A percentile compares a stretch with the other conserved stretches of the same genome.
Conservation (phyloP, 257 asterid genomes). For the Gynochthodes officinalis region DNA sequence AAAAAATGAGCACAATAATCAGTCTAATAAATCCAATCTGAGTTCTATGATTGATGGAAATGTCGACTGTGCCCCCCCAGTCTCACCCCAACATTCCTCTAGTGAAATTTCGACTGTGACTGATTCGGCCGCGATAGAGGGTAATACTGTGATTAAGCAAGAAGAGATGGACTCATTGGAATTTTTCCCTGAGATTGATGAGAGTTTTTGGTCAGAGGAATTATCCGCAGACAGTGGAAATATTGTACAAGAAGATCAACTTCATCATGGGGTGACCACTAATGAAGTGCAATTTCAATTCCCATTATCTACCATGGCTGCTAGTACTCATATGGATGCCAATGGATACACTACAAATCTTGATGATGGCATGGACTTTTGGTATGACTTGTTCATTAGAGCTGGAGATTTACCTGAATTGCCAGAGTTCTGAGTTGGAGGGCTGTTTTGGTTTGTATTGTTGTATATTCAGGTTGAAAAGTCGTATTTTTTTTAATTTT, state of each 20-base stretch:
- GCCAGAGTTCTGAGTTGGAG: constrained; percentile 51
- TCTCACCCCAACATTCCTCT: constrained; percentile 43
- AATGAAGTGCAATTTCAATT: constrained; percentile 18
- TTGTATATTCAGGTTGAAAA: constrained; percentile 15
- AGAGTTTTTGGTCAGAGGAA: constrained; percentile 66
- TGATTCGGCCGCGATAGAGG: constrained; percentile 13
- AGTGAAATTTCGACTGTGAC: constrained; percentile 67
- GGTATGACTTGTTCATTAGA: constrained; percentile 66
- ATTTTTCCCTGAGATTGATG: constrained; percentile 50
- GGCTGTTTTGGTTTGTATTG: constrained; percentile 10
- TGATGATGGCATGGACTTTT: constrained; percentile 70
- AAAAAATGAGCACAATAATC: neutral
- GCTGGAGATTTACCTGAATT: constrained; percentile 69
- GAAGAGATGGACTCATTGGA: constrained; percentile 50
- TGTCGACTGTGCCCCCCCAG: constrained; percentile 19
- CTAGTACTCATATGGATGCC: neutral
- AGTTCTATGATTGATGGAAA: neutral
- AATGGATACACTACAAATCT: constrained; percentile 10
- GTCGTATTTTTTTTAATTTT: neutral
- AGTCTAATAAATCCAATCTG: neutral
- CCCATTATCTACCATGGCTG: constrained; percentile 19
- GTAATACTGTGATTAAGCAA: constrained; percentile 18
- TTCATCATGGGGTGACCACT: neutral
- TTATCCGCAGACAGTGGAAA: constrained; percentile 17
- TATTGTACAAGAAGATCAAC: neutral